Base-by-base conservation (phyloP, 495 filamentous ascomycete genomes). In the Friedmanniomyces endolithicus region DNA sequence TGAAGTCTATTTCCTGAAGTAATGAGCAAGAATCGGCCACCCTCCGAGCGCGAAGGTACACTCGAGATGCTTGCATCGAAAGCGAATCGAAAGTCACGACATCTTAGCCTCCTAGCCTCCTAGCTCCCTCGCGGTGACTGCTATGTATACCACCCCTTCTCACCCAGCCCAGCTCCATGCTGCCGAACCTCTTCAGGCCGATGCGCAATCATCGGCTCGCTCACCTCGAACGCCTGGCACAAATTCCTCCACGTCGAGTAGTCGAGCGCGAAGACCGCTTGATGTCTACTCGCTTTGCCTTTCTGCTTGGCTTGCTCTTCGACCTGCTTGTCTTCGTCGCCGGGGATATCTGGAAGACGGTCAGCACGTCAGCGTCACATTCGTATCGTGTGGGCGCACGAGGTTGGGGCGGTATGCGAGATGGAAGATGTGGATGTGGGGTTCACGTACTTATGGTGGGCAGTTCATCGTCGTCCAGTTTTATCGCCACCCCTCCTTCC, bases 251-350 rank as follows among this genome's bases (percentile, higher is more conserved):
- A 98, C 0, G 76, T 85, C 0, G 77, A 77, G 72, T 85, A 89
- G 62, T 95, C 87, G 37, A 98, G 74, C 34, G 82, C 81, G 67
- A 94, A 82, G 27, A 96, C 81, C 20, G 87, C 84, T 67, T 96
- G 90, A 56, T 87, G 84, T 37, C 65, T 68, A 23, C 60, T 48
- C 6, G n/a, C n/a, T n/a, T n/a, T n/a, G n/a, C n/a, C n/a, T n/a
- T 59, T 53, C 61, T 86, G 83, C 52, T 80, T 50, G 6, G 78
- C 68, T 4, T 72, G 73, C 49, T 71, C 67, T 37, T 71, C 67
- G 49, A 75, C 70, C 6, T 78, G 76, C 73, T 39, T 64, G 0
- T 72, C 4, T 46, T 67, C 23, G 68, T 60, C n/a, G 68, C 69
- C 56, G 40, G n/a, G 7, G 46, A 55, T 69, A 34, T 8, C 23